A percentile compares a stretch with the other conserved stretches of the same genome.
Evolutionary conservation across 2,329 filamentous ascomycete genomes (phyloP).

Genomic region (Bipolaris cookei): DNA sequence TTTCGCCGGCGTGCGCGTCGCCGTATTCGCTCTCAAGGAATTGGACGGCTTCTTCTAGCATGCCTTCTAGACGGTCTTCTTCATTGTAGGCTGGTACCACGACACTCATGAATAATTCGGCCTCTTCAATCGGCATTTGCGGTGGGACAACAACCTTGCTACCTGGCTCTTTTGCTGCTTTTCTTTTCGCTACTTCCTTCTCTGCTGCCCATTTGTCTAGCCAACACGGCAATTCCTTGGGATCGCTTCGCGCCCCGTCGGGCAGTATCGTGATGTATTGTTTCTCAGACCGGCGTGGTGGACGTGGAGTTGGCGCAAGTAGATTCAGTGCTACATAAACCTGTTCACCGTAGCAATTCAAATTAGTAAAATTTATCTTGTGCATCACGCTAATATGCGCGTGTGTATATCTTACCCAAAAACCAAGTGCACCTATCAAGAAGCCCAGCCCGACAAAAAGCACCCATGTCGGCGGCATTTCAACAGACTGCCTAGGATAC

Average conservation of each 20-base stretch:
- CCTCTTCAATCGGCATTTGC: conserved; percentile 69
- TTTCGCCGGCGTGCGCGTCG: conserved; percentile 46
- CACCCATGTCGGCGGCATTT: conserved; percentile 45
- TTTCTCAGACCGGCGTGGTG: conserved; percentile 78
- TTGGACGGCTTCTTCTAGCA: conserved; percentile 87
- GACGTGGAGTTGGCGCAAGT: conserved; percentile 81
- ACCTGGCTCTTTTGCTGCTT: conserved; percentile 33
- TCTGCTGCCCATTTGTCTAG: conserved; percentile 74
- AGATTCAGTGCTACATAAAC: conserved; percentile 72
- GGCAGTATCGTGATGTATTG: conserved; percentile 77
- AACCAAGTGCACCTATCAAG: conserved; percentile 30
- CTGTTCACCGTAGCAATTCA: conserved; percentile 48
- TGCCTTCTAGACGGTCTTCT: conserved; percentile 78
- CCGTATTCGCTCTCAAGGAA: conserved; percentile 83
- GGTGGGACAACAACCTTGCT: conserved; percentile 31
- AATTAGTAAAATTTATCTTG: no score
- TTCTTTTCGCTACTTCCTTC: conserved; percentile 54
- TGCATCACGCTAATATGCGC: no score
- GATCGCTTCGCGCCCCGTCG: conserved; percentile 63
- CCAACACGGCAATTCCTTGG: conserved; percentile 79
- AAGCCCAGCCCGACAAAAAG: conserved; percentile 36
- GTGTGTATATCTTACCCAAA: conserved; percentile 35
- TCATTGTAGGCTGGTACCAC: conserved; percentile 98
- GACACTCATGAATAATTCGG: conserved; percentile 85
- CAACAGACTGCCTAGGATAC: conserved; percentile 26